Evolutionary conservation across 176 grass and related monocot species (phyloP), one percentile per base, ranked within the genome.

Genomic region (Hyparrhenia diplandra): DNA sequence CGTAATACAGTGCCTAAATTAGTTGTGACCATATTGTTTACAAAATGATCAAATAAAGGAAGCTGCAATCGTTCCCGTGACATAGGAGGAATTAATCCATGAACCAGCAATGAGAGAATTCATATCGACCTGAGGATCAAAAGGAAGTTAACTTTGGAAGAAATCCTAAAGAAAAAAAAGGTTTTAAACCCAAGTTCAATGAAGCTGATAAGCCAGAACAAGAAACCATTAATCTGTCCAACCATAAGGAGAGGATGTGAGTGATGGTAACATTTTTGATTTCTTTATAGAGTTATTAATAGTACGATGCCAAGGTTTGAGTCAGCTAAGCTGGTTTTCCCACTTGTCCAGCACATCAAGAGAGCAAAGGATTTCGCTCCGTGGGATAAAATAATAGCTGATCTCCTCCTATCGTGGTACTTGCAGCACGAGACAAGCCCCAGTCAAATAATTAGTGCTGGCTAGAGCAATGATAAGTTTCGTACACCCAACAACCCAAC

Each of bases 291-390:
- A 29, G 40, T 49, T 52, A 49, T n/a, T n/a, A n/a, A 43, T 76
- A 51, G 28, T 69, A 74, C 40, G 28, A 84, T 11, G 6, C 31
- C 51, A 83, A 59, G 13, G 31, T 74, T 54, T 30, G 36, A 70
- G 16, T 71, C 59, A 76, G 77, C 36, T 51, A 76, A 34, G 31
- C 42, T 54, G 0, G 23, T 77, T 32, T 58, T 27, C 74, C 65
- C 27, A 77, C 25, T 75, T 65, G 86, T 46, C 67, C 43, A 65
- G 14, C 66, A 37, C 58, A 66, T 41, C 29, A 85, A 65, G 65
- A 67, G 17, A 78, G 17, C 12, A 71, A 77, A 52, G 41, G 77
- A 66, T 72, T 32, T 45, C 5, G 3, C 12, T 25, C 5, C 57
- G 52, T 76, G 1, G 27, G 57, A 81, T 37, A 76, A 21, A 71